Percentiles rank a stretch among this genome's conserved stretches.
phyloP scores from a whole-genome alignment of 805 yeast genomes.

The Myxozyma neotropica region DNA sequence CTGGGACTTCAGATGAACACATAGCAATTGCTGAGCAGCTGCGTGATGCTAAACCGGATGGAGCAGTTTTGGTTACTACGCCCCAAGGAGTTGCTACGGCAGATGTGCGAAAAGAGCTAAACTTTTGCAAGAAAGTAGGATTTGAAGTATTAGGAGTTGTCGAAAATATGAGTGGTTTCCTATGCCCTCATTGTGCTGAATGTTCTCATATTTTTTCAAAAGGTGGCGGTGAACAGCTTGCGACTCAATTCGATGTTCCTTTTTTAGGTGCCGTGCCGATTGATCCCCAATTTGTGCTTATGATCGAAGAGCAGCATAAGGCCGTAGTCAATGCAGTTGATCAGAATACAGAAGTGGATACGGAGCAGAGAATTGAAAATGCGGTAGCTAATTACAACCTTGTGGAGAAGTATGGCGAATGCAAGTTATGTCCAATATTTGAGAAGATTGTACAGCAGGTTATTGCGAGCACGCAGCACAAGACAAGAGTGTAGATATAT shows the following conservation, averaged over 20 bases:
- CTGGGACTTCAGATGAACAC: constrained; percentile 98
- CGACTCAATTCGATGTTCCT: constrained; percentile 61
- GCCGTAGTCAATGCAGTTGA: constrained; percentile 37
- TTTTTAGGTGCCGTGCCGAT: constrained; percentile 89
- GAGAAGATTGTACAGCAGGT: constrained; percentile 24
- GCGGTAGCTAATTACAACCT: constrained; percentile 1
- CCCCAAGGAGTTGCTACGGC: constrained; percentile 93
- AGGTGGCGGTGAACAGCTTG: constrained; percentile 84
- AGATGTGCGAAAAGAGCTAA: constrained; percentile 92
- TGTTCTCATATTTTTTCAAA: constrained; percentile 83
- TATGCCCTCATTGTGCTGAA: constrained; percentile 92
- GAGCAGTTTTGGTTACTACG: constrained; percentile 93
- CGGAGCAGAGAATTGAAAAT: neutral
- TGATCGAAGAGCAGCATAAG: constrained; percentile 68
- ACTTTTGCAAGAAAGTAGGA: constrained; percentile 84
- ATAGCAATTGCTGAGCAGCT: constrained; percentile 94
- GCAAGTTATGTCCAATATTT: constrained; percentile 32
- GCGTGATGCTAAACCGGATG: constrained; percentile 68
- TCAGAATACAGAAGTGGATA: constrained; percentile 37
- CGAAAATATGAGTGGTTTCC: constrained; percentile 96
- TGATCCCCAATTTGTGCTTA: constrained; percentile 85
- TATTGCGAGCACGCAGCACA: constrained; percentile 9
- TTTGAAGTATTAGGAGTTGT: constrained; percentile 80
- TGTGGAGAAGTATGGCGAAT: constrained; percentile 27
- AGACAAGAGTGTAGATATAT: neutral